Base-by-base conservation (phyloP, 345 rosid genomes). In the Eucalyptus erythrocorys region DNA sequence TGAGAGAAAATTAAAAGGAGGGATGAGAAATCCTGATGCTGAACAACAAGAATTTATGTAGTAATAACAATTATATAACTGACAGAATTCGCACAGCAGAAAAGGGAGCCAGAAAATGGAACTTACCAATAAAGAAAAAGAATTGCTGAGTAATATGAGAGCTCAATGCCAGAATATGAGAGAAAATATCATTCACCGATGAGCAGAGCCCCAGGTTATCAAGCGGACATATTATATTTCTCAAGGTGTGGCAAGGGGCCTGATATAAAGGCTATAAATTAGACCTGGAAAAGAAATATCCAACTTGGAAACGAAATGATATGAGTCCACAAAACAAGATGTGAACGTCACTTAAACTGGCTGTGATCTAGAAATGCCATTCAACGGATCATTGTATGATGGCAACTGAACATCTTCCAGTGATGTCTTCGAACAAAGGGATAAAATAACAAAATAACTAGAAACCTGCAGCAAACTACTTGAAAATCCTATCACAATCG, bases 91-190 rank as follows among this genome's bases (percentile, higher is more conserved):
- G 6, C 42, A 88, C 48, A 43, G 55, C 84, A 37, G 13, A 49
- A 48, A 34, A 43, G 43, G 64, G 48, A 48, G 80, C 9, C 42
- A 12, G 71, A 88, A 42, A 87, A 87, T 22, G 61, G 80, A 87
- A 92, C 95, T 93, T 88, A 94, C 96, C 96, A 48, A 93, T 86
- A 82, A 93, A 94, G 88, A 53, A 57, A 89, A 93, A 55, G 45
- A 94, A 89, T 88, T 30, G 90, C 37, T 85, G 90, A 81, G 93
- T 90, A 88, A 93, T 50, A 86, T 87, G 91, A 87, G 93, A 42
- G 57, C 94, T 91, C 90, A 92, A 88, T 79, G 89, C 71, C 91
- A 92, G 87, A 48, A 95, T 90, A 88, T 64, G 84, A 66, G 92
- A 86, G 86, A 93, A 91, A 85, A 94, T 89, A 64, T 53, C 90